Conservation (phyloP, 345 rosid species). For the Salix arbutifolia region DNA sequence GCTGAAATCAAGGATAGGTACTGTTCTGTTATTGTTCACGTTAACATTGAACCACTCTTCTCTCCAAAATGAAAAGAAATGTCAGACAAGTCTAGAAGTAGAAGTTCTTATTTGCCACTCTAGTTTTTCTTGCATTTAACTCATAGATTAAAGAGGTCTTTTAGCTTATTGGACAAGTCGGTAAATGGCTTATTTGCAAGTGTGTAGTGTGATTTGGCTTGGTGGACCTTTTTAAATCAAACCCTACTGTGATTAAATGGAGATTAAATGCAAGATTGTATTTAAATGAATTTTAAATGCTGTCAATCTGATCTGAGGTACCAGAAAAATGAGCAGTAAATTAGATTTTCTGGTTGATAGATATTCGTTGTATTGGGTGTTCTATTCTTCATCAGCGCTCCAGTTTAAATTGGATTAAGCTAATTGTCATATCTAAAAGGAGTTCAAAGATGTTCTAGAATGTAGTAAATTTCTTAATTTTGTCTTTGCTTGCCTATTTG, state of each 20-base stretch:
- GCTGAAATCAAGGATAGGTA: constrained; percentile 60
- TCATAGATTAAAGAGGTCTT: not conserved
- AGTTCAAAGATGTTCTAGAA: not conserved
- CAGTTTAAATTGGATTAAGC: not conserved
- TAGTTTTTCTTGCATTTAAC: not conserved
- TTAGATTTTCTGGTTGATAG: not conserved
- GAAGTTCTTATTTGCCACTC: not conserved
- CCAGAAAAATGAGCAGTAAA: not conserved
- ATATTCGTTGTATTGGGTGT: not conserved
- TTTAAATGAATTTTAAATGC: not conserved
- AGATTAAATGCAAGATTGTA: not conserved
- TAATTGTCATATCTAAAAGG: not conserved
- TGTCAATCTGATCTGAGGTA: not conserved
- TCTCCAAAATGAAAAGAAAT: not conserved
- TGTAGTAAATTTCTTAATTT: not conserved
- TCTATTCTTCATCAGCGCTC: not conserved
- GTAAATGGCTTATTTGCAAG: not conserved
- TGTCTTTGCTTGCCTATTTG: not conserved
- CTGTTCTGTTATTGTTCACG: not conserved
- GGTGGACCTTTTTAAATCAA: not conserved
- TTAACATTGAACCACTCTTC: not conserved
- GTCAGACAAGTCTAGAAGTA: not conserved
- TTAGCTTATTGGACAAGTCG: not conserved
- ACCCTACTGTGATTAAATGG: not conserved
- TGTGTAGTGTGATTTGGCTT: not conserved